Percentiles rank a stretch among this genome's conserved stretches.
Evolutionary conservation across 306 rosid genomes (phyloP).

Genomic region (Prunus armeniaca): DNA sequence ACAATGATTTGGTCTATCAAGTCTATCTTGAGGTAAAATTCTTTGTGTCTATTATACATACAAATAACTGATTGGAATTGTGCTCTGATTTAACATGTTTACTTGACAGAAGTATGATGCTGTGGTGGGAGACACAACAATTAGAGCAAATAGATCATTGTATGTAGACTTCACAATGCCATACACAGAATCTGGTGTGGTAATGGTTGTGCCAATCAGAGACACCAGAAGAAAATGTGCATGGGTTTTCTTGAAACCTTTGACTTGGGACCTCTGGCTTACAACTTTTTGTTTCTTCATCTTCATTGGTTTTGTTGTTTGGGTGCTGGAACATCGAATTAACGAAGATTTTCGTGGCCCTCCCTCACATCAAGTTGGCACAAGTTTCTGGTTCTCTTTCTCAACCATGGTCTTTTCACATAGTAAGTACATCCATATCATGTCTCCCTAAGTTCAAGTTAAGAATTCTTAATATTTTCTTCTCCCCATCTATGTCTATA

Average conservation of each 20-base stretch:
- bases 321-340: constrained; percentile 44
- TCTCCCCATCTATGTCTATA: no score
- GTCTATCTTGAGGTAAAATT: constrained; percentile 26
- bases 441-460: background rate
- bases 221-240: constrained; percentile 3
- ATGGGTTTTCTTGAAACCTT: constrained; percentile 48
- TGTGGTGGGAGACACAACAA: constrained; percentile 39
- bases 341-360: constrained; percentile 37
- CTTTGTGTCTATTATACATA: background rate
- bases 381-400: constrained; percentile 43
- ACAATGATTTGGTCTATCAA: constrained; percentile 29
- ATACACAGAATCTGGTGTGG: constrained; percentile 31
- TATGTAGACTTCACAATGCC: constrained; percentile 49
- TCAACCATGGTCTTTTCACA: constrained; percentile 42
- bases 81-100: background rate
- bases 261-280: constrained; percentile 36
- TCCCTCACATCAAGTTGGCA: constrained; percentile 28
- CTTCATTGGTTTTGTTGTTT: constrained; percentile 34
- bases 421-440: constrained; percentile 1
- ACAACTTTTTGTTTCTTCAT: constrained; percentile 29
- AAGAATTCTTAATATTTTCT: no score
- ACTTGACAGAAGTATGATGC: constrained; percentile 31
- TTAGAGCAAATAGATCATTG: constrained; percentile 19
- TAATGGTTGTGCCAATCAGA: constrained; percentile 32
- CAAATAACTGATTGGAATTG: no score